Base-by-base conservation (phyloP, 2,329 filamentous ascomycete genomes). In the Anisogramma anomala region DNA sequence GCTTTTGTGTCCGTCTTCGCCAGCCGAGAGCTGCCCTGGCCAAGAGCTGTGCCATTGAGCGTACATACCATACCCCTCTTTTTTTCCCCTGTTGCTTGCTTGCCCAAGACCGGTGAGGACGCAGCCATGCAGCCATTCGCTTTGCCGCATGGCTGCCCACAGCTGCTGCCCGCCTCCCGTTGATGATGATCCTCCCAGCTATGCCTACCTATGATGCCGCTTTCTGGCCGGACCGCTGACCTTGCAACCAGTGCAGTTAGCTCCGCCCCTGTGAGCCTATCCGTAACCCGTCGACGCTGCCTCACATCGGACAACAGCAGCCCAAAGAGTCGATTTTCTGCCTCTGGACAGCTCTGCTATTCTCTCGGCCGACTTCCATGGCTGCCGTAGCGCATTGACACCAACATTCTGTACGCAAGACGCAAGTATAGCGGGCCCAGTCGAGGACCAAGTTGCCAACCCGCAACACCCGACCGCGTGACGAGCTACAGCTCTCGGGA, bases 51-150 rank as follows among this genome's bases (percentile, higher is more conserved):
- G 35, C 25, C 36, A 30, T 44, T 31, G 38, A 39, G 37, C 38
- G 45, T 47, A 47, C 37, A 31, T 47, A 41, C n/a, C n/a, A n/a
- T 23, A 23, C 45, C 45, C 45, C 45, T 47, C 45, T 47, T 47
- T 44, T 38, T 41, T 39, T 20, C 26, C 28, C 10, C 23, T 18
- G n/a, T 22, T 39, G 35, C 34, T 36, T 27, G 37, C 35, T 39
- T 33, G 27, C 38, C 41, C 30, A 19, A 45, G 26, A 47, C 41
- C 45, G 45, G 45, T 47, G 45, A 33, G 32, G 18, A 27, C 15
- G 26, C 23, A 14, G 31, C 34, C 26, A 36, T 41, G 34, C 34
- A 34, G 34, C 41, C 30, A 39, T 37, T 26, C 25, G 30, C 35
- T 33, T 26, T 41, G 38, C 45, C 37, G 45, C 40, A 33, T 41